phyloP scores from a whole-genome alignment of 1,284 basidiomycete genomes.

The Schizophyllum amplum region DNA sequence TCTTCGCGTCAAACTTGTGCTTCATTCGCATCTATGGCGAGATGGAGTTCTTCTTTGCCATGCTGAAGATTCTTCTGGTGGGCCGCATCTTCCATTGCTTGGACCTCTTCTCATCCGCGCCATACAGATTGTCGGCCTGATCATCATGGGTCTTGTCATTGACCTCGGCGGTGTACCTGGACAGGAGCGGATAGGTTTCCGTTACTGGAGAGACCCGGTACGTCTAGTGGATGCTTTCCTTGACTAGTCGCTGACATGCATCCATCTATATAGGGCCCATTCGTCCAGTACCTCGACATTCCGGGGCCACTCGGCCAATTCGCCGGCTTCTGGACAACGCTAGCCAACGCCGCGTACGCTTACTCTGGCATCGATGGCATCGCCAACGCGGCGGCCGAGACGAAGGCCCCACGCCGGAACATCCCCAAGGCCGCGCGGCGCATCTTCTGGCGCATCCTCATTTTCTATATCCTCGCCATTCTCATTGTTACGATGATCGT shows the following conservation, averaged over 20 bases:
- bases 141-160: conserved; percentile 11
- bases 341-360: conserved; percentile 11
- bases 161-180: conserved; percentile 17
- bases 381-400: conserved; percentile 39
- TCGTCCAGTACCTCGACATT: conserved; percentile 9
- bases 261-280: not conserved
- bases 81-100: conserved; percentile 9
- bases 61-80: conserved; percentile 11
- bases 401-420: conserved; percentile 20
- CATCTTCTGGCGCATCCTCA: conserved; percentile 43
- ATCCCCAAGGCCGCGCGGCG: conserved; percentile 34
- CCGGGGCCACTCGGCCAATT: conserved; percentile 15
- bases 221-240: conserved; percentile 1
- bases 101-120: conserved; percentile 1
- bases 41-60: conserved; percentile 8
- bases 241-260: not conserved
- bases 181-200: conserved; percentile 18
- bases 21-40: conserved; percentile 8
- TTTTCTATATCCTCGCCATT: conserved; percentile 49
- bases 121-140: not conserved
- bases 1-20: conserved; percentile 1
- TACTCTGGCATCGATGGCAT: conserved; percentile 14
- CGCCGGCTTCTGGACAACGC: conserved; percentile 17
- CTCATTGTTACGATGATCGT: conserved; percentile 48
- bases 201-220: conserved; percentile 16